Percentiles rank a stretch among this genome's conserved stretches.
Conservation (phyloP, 202 grass and related monocot genomes). For the Setaria viridis region DNA sequence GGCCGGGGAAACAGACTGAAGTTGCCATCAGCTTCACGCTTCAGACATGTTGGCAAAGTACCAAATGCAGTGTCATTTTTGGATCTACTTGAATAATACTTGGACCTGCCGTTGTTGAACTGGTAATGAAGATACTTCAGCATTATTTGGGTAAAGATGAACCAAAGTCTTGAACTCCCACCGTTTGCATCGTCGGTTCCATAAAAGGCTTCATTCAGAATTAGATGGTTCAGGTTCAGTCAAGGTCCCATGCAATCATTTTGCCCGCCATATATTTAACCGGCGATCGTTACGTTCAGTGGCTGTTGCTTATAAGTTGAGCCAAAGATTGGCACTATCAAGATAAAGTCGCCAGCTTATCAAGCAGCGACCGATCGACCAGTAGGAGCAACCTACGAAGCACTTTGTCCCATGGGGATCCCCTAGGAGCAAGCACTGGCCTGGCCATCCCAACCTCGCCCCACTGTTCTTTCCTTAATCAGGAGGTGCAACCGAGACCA, state of each 20-base stretch:
- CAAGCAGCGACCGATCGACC: conserved; percentile 26
- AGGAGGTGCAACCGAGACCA: conserved; percentile 47
- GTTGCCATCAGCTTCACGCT: conserved; percentile 25
- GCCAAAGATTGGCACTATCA: conserved; percentile 35
- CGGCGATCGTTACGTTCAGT: no score
- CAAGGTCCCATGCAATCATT: neutral
- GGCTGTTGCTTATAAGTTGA: neutral
- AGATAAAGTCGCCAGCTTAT: conserved; percentile 39
- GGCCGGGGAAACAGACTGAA: neutral
- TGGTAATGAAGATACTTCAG: neutral
- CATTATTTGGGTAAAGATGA: neutral
- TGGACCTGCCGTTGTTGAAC: neutral
- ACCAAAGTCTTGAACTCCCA: neutral
- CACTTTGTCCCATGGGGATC: conserved; percentile 31
- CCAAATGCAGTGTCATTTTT: neutral
- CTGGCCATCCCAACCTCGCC: neutral
- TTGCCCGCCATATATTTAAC: neutral
- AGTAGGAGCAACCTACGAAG: neutral
- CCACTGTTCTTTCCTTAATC: conserved; percentile 64
- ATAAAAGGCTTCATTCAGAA: conserved; percentile 10
- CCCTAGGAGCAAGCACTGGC: conserved; percentile 11
- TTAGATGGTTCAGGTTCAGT: neutral
- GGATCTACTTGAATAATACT: neutral
- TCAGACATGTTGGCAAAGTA: neutral
- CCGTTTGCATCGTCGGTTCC: neutral